Percentiles rank a stretch among this genome's conserved stretches.
Conservation (phyloP, 2,329 filamentous ascomycete species). For the Aureobasidium vineae region DNA sequence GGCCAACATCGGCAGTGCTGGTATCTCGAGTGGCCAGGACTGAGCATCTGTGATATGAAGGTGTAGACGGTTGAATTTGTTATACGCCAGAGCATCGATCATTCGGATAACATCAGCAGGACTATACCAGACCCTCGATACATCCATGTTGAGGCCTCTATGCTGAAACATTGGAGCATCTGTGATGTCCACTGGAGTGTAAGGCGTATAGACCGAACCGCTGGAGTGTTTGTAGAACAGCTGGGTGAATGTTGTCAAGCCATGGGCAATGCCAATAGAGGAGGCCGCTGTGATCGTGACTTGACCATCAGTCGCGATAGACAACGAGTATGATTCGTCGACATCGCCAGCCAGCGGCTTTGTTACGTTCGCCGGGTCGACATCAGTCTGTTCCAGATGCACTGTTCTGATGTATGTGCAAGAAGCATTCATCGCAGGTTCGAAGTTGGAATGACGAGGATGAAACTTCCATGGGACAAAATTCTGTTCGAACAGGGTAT, state of each 20-base stretch:
- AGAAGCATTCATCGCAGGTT: slow-evolving; percentile 53
- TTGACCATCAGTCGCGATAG: slow-evolving; percentile 56
- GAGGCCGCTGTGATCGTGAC: slow-evolving; percentile 64
- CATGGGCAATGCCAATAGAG: slow-evolving; percentile 67
- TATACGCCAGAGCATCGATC: slow-evolving; percentile 73
- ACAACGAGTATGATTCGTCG: slow-evolving; percentile 74
- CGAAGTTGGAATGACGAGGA: slow-evolving; percentile 61
- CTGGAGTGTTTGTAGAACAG: slow-evolving; percentile 71
- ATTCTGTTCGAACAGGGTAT: slow-evolving; percentile 64
- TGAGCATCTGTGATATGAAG: slow-evolving; percentile 80
- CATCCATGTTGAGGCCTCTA: slow-evolving; percentile 77
- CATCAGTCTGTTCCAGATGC: slow-evolving; percentile 58
- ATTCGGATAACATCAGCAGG: slow-evolving; percentile 67
- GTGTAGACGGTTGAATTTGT: slow-evolving; percentile 80
- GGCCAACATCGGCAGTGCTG: slow-evolving; percentile 68
- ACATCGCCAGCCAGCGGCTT: slow-evolving; percentile 62
- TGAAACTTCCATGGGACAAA: slow-evolving; percentile 79
- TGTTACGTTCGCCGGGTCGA: slow-evolving; percentile 55
- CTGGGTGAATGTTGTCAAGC: slow-evolving; percentile 74
- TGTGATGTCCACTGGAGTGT: slow-evolving; percentile 68
- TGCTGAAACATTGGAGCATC: slow-evolving; percentile 74
- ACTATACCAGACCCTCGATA: slow-evolving; percentile 69
- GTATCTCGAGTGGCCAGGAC: slow-evolving; percentile 81
- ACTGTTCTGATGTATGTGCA: slow-evolving; percentile 59
- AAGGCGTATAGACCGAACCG: slow-evolving; percentile 62